Conservation (phyloP, 352 stramenopile species). For the Phytophthora sp. region DNA sequence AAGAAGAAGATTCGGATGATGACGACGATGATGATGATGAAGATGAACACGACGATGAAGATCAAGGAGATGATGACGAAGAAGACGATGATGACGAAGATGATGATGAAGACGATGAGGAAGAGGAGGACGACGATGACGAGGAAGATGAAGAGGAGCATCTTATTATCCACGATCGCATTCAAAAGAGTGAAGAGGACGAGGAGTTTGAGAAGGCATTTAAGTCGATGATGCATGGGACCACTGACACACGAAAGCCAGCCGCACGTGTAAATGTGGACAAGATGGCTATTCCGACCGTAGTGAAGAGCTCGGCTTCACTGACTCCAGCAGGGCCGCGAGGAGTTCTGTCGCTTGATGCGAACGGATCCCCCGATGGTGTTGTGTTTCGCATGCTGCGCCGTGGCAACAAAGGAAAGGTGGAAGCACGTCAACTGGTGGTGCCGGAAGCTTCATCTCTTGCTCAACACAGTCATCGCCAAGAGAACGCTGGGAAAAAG, state of each 20-base stretch:
- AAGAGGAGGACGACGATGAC: conserved; percentile 73
- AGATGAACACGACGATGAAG: conserved; percentile 64
- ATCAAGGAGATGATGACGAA: conserved; percentile 36
- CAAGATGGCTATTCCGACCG: conserved; percentile 89
- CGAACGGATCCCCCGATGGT: conserved; percentile 40
- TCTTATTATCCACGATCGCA: conserved; percentile 87
- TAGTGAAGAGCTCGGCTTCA: conserved; percentile 61
- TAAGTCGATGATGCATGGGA: conserved; percentile 85
- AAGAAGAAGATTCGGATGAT: conserved; percentile 64
- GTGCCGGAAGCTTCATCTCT: conserved; percentile 94
- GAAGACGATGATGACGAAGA: conserved; percentile 70
- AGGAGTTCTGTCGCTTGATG: conserved; percentile 27
- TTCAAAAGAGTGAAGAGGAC: conserved; percentile 82
- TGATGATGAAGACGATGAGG: conserved; percentile 76
- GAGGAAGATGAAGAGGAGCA: conserved; percentile 87
- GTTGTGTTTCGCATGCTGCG: conserved; percentile 96
- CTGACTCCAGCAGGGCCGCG: conserved; percentile 19
- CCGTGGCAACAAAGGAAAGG: conserved; percentile 96
- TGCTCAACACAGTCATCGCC: conserved; percentile 88
- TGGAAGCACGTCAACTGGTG: conserved; percentile 94
- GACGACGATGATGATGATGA: conserved; percentile 67
- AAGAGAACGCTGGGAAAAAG: conserved; percentile 87
- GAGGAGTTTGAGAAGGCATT: conserved; percentile 90
- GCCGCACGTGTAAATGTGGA: conserved; percentile 77
- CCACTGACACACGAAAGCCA: conserved; percentile 66